Percentiles rank a stretch among this genome's conserved stretches.
phyloP scores from a whole-genome alignment of 169 alveolate genomes.

The Cardiosporidium cionae region DNA sequence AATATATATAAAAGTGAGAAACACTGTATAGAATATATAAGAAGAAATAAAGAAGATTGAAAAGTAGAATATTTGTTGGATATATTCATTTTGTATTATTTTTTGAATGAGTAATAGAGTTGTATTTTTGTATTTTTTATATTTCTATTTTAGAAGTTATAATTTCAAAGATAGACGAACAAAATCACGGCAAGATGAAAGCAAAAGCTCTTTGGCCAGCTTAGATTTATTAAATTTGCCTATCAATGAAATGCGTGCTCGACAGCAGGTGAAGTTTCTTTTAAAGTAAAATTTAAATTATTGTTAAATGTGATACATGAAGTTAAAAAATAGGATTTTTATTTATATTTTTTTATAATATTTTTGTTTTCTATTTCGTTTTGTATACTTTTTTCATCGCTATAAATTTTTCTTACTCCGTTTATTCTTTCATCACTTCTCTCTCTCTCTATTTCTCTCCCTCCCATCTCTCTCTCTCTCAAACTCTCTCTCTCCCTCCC shows the following conservation, averaged over 20 bases:
- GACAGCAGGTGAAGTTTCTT: slow-evolving; percentile 15
- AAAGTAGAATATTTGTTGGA: neutral
- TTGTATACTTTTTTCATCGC: neutral
- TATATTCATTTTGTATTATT: neutral
- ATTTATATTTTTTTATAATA: neutral
- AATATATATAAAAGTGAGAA: neutral
- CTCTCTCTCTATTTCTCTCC: neutral
- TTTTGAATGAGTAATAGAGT: neutral
- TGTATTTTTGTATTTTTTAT: neutral
- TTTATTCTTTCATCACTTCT: neutral
- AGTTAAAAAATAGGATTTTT: neutral
- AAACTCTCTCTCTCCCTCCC: neutral
- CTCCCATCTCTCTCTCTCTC: neutral
- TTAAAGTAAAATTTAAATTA: neutral
- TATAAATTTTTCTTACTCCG: neutral
- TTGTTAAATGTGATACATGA: neutral
- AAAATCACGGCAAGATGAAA: neutral
- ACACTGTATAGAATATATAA: neutral
- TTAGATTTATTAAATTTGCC: slow-evolving; percentile 20
- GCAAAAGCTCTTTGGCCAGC: slow-evolving; percentile 12
- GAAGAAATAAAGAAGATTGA: neutral
- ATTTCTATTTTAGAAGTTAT: neutral
- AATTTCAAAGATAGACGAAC: neutral
- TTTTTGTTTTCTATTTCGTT: too few relatives aligned
- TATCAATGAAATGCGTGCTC: slow-evolving; percentile 18